Conservation (phyloP, 805 yeast species). For the Millerago galiae region DNA sequence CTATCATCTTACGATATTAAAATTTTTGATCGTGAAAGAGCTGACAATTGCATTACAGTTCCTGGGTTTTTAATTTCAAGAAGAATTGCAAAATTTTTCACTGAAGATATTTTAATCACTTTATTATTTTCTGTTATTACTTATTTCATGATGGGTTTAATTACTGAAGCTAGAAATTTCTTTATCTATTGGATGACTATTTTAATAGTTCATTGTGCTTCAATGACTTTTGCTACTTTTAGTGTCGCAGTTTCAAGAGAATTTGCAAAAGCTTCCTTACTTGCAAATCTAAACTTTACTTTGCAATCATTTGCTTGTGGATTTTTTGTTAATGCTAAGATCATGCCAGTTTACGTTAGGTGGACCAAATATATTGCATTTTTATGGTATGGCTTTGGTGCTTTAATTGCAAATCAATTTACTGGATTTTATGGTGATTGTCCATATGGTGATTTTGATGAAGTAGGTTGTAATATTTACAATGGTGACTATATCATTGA, state of each 20-base stretch:
- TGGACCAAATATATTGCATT: slow-evolving; percentile 78
- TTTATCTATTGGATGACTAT: slow-evolving; percentile 56
- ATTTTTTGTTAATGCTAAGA: slow-evolving; percentile 63
- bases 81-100: slow-evolving; percentile 55
- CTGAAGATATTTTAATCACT: slow-evolving; percentile 67
- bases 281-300: slow-evolving; percentile 22
- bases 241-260: slow-evolving; percentile 22
- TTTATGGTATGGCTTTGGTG: slow-evolving; percentile 76
- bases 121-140: slow-evolving; percentile 53
- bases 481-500: slow-evolving; percentile 49
- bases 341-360: slow-evolving; percentile 78
- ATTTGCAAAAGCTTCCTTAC: slow-evolving; percentile 19
- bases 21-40: slow-evolving; percentile 62
- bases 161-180: slow-evolving; percentile 40
- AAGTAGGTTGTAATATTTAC: slow-evolving; percentile 36
- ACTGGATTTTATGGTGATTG: slow-evolving; percentile 59
- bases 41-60: slow-evolving; percentile 61
- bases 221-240: slow-evolving; percentile 50
- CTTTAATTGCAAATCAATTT: slow-evolving; percentile 57
- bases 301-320: slow-evolving; percentile 79
- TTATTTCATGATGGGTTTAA: slow-evolving; percentile 74
- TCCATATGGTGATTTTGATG: slow-evolving; percentile 26
- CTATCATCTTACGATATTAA: slow-evolving; percentile 48
- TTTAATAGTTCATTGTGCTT: slow-evolving; percentile 49
- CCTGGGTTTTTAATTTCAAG: slow-evolving; percentile 65